Evolutionary conservation across 345 rosid genomes (phyloP), one percentile per base, ranked within the genome.

Genomic region (Lepidium didymum): DNA sequence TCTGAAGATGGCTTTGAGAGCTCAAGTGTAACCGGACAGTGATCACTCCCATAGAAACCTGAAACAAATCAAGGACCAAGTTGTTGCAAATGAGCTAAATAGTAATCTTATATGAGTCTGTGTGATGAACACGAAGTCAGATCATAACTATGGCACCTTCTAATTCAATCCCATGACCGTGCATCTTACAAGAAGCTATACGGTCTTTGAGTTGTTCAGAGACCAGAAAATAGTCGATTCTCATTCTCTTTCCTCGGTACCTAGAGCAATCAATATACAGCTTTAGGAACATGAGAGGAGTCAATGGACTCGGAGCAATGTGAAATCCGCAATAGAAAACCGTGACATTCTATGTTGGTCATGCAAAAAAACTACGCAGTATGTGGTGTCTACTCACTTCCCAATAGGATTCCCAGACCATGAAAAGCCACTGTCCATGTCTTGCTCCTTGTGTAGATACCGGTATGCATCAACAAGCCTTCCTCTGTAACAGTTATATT

Each of bases 331-430:
- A 51, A 6, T 10, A 19, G 2, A 47, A 63, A 51, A 29, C 6
- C 35, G 4, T 56, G 10, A 34, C 7, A 67, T 9, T 34, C 29
- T 18, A 27, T 11, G 13, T n/a, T 67, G 56, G 16, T 23, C 16
- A 56, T 4, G 52, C 18, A 13, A 59, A 10, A 19, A 35, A 25
- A 7, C 56, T 13, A 35, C 12, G 2, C 3, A 40, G 7, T 19
- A 1, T 34, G 44, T 51, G 62, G 47, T 40, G 18, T 55, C 42
- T 43, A 60, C 88, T 79, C 87, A 92, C 98, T 89, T 92, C 69
- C 96, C 98, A 67, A 92, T 79, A 12, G 96, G 96, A 67, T 89
- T 38, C 44, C 98, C 96, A 8, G 91, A 92, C 96, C 98, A 90
- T 49, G 98, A 93, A 81, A 94, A 94, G 66, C 99, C 99, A 67